Percentiles rank a stretch among this genome's conserved stretches.
phyloP scores from a whole-genome alignment of 352 stramenopile species.

The Pythium rishiriense region DNA sequence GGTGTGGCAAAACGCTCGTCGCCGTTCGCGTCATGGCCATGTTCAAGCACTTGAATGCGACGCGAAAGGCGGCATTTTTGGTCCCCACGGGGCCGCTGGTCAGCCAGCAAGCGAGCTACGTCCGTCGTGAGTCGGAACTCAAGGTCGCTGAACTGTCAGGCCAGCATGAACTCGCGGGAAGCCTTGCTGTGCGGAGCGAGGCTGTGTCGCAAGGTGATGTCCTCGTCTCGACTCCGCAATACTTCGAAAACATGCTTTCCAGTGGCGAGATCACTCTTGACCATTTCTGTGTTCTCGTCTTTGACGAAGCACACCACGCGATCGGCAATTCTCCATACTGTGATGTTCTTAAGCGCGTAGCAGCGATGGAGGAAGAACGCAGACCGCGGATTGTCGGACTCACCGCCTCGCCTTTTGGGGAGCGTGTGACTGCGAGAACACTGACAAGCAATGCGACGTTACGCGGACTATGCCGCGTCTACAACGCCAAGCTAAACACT shows the following conservation, averaged over 20 bases:
- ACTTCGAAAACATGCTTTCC: constrained; percentile 65
- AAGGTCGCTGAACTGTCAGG: constrained; percentile 56
- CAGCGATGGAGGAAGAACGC: constrained; percentile 21
- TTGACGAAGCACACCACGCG: constrained; percentile 81
- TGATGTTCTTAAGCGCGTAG: constrained; percentile 49
- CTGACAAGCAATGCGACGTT: constrained; percentile 36
- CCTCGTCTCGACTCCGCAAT: constrained; percentile 68
- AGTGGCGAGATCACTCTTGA: constrained; percentile 36
- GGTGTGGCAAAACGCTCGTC: constrained; percentile 75
- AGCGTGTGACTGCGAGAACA: constrained; percentile 32
- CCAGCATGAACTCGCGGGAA: constrained; percentile 33
- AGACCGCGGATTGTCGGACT: constrained; percentile 62
- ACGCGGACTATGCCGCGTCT: constrained; percentile 42
- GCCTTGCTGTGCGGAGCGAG: constrained; percentile 19
- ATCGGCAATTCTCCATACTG: constrained; percentile 65
- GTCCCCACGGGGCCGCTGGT: constrained; percentile 74
- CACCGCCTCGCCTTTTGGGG: constrained; percentile 74
- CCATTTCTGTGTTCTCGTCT: constrained; percentile 73
- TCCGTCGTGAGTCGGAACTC: constrained; percentile 67
- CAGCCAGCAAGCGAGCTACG: constrained; percentile 71
- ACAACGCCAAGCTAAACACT: constrained; percentile 57
- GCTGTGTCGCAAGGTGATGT: constrained; percentile 28
- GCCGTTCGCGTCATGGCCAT: constrained; percentile 73
- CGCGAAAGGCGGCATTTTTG: constrained; percentile 60
- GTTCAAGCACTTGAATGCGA: constrained; percentile 59